A percentile compares a stretch with the other conserved stretches of the same genome.
phyloP scores from a whole-genome alignment of 2,329 filamentous ascomycete genomes.

The Berkeleyomyces rouxiae region DNA sequence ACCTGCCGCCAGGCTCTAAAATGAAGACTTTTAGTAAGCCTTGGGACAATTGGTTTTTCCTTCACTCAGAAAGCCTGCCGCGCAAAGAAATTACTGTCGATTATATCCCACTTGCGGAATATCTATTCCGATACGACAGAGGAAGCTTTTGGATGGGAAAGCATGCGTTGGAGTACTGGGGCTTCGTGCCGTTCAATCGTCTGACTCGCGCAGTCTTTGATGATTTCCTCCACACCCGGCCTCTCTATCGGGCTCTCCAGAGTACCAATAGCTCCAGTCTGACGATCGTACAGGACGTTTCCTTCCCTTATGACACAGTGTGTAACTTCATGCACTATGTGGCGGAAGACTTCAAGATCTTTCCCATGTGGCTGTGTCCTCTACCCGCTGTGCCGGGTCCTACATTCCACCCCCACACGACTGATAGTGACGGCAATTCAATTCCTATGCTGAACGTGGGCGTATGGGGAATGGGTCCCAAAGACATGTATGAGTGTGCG shows the following conservation, averaged over 20 bases:
- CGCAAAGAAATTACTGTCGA: conserved; percentile 25
- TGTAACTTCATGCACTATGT: conserved; percentile 33
- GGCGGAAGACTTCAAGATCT: conserved; percentile 28
- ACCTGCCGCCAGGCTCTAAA: conserved; percentile 21
- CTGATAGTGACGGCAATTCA: conserved; percentile 17
- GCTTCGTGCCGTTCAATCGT: conserved; percentile 43
- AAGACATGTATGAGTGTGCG: conserved; percentile 20
- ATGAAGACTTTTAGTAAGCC: conserved; percentile 36
- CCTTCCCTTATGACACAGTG: conserved; percentile 28
- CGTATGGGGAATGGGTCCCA: conserved; percentile 38
- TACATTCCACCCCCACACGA: conserved; percentile 19
- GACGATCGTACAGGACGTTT: conserved; percentile 50
- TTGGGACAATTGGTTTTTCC: conserved; percentile 56
- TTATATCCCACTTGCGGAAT: conserved; percentile 45
- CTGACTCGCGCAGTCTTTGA: conserved; percentile 45
- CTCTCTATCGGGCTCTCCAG: conserved; percentile 50
- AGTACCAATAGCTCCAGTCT: conserved; percentile 40
- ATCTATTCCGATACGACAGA: conserved; percentile 55
- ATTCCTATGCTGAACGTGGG: conserved; percentile 40
- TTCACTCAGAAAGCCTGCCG: conserved; percentile 39
- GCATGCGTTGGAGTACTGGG: conserved; percentile 47
- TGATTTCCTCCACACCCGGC: conserved; percentile 43
- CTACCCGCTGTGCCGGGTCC: conserved; percentile 25
- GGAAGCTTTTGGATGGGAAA: conserved; percentile 52
- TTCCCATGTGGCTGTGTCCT: conserved; percentile 41